Evolutionary conservation across 805 yeast species (phyloP).

Genomic region (Aciculoconidium aculeatum): DNA sequence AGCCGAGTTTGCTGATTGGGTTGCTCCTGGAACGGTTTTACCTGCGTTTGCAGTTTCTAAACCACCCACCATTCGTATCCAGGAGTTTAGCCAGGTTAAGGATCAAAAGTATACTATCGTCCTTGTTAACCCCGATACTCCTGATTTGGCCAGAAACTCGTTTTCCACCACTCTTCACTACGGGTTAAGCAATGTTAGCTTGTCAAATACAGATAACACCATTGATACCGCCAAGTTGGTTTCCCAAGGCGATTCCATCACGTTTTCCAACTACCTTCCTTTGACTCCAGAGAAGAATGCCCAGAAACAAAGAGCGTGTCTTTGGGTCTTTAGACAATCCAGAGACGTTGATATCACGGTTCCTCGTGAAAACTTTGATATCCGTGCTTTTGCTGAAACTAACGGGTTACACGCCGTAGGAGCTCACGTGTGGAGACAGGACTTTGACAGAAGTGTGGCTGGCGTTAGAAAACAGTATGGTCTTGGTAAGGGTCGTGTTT

Average conservation of each 20-base stretch:
- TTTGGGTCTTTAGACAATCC: constrained; percentile 88
- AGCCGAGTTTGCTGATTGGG: constrained; percentile 57
- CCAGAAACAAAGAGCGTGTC: constrained; percentile 73
- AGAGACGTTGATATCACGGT: constrained; percentile 10
- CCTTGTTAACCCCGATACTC: constrained; percentile 87
- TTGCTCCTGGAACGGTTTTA: constrained; percentile 72
- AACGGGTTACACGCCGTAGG: constrained; percentile 72
- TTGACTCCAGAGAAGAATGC: constrained; percentile 87
- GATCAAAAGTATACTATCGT: constrained; percentile 67
- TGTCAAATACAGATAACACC: constrained; percentile 52
- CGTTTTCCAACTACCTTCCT: constrained; percentile 60
- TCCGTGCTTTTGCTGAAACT: constrained; percentile 57
- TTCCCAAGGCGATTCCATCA: constrained; percentile 20
- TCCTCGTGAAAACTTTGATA: constrained; percentile 53
- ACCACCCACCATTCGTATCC: constrained; percentile 74
- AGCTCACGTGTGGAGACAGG: constrained; percentile 86
- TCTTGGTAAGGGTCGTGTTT: constrained; percentile 70
- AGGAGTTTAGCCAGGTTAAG: constrained; percentile 55
- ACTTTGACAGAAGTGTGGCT: constrained; percentile 71
- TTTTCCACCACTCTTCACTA: constrained; percentile 70
- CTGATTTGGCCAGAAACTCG: constrained; percentile 64
- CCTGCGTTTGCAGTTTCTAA: constrained; percentile 68
- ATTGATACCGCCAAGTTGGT: constrained; percentile 41
- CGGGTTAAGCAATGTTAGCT: constrained; percentile 65
- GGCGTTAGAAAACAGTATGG: constrained; percentile 68